Evolutionary conservation across 2,329 filamentous ascomycete genomes (phyloP), one percentile per base, ranked within the genome.

Genomic region (Calonectria henricotiae): DNA sequence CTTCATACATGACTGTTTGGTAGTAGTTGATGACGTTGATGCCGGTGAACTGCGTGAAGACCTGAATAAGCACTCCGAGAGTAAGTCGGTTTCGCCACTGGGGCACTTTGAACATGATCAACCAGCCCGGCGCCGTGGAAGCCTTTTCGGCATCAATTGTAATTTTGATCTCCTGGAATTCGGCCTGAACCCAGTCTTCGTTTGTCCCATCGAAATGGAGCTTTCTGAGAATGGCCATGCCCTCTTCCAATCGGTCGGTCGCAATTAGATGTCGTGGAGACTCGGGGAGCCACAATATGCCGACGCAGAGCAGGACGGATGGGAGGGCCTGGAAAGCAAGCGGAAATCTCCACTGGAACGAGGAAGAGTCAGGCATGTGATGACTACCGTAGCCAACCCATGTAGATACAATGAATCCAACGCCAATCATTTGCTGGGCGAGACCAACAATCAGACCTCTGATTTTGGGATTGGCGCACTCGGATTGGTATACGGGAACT

Each of bases 1-100:
- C 82, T 1, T 85, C 76, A 77, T 89, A 89, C 82, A 89, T 87
- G 39, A 86, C 84, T 0, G 85, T 87, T 68, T 86, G 85, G 73
- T 89, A 89, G 77, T 89, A 89, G n/a, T 85, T 85, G 51, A 90
- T 89, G 4, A 89, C 86, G 71, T 89, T 86, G 71, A 86, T 86
- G 69, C 74, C 87, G 46, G 85, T 87, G 76, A 91, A 86, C 69
- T 77, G 74, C 3, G 88, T 89, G 72, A 91, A 89, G 11, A 89
- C 83, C 77, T 92, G 89, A n/a, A 91, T 85, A 2, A 88, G 79
- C 32, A 87, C 85, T 35, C 88, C 90, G 70, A 90, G 88, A 77
- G 89, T 80, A 64, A 91, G 83, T 15, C 90, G 83, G 12, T 82
- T 89, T 43, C 90, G 84, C 86, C 87, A 89, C 51, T 85, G 80